Percentiles rank a stretch among this genome's conserved stretches.
phyloP scores from a whole-genome alignment of 192 early-diverging fungal genomes.

The Phycomyces blakesleeanus region DNA sequence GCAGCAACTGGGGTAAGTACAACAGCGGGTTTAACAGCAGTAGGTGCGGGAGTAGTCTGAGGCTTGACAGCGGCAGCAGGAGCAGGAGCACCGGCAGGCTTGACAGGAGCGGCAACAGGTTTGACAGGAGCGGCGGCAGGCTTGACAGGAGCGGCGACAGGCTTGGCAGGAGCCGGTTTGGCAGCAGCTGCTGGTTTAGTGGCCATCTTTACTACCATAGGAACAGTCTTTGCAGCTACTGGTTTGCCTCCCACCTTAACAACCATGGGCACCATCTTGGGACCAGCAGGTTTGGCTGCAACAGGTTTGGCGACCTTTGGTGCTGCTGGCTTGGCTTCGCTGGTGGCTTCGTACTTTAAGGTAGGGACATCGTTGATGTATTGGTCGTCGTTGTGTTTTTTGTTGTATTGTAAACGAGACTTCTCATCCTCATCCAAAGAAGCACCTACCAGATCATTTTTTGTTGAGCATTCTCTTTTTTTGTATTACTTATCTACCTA shows the following conservation, averaged over 20 bases:
- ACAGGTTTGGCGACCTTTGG: not conserved
- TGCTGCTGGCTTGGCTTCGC: conserved; percentile 20
- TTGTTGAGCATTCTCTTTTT: conserved; percentile 8
- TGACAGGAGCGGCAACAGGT: not conserved
- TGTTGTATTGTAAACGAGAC: conserved; percentile 34
- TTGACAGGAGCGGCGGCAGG: not conserved
- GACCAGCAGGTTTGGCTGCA: not conserved
- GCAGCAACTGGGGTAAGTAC: not conserved
- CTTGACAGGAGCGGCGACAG: not conserved
- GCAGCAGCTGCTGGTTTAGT: not conserved
- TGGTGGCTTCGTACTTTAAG: conserved; percentile 42
- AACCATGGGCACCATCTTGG: not conserved
- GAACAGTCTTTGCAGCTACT: not conserved
- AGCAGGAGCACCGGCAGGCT: not conserved
- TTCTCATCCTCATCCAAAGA: conserved; percentile 36
- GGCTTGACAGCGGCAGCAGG: too few relatives aligned
- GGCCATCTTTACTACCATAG: not conserved
- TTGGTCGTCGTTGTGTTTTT: conserved; percentile 31
- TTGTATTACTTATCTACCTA: too few relatives aligned
- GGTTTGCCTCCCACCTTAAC: not conserved
- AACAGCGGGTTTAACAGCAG: too few relatives aligned
- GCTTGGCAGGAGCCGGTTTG: not conserved
- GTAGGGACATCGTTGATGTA: conserved; percentile 45
- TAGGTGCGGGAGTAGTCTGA: too few relatives aligned
- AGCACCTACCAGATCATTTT: not conserved